Evolutionary conservation across 2,329 filamentous ascomycete genomes (phyloP).

Genomic region (Epichloe sylvatica): DNA sequence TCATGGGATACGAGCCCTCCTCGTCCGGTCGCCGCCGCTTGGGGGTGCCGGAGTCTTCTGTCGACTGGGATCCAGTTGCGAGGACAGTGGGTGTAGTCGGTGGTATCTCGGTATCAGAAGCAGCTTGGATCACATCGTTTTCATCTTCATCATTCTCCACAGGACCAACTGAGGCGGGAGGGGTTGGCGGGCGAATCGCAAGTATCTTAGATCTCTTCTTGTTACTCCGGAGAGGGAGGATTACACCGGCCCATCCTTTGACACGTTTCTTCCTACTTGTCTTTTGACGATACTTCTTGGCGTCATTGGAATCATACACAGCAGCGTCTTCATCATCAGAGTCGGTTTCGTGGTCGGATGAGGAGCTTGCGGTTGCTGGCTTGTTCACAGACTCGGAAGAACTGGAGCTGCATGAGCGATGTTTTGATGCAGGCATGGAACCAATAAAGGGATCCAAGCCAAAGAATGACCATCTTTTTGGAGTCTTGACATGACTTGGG

Average conservation of each 20-base stretch:
- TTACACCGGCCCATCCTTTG: constrained; percentile 56
- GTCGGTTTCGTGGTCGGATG: constrained; percentile 24
- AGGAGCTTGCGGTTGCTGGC: constrained; percentile 16
- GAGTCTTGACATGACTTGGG: constrained; percentile 35
- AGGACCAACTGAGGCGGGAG: constrained; percentile 23
- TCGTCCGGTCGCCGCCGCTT: constrained; percentile 32
- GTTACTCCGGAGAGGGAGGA: constrained; percentile 44
- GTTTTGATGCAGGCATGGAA: constrained; percentile 31
- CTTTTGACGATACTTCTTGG: constrained; percentile 20
- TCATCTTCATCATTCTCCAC: constrained; percentile 18
- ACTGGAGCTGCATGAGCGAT: constrained; percentile 32
- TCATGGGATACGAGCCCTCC: constrained; percentile 63
- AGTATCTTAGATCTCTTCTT: constrained; percentile 28
- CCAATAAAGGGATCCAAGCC: constrained; percentile 41
- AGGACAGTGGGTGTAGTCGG: constrained; percentile 25
- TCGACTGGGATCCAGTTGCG: constrained; percentile 26
- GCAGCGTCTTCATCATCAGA: constrained; percentile 12
- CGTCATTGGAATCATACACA: constrained; percentile 8
- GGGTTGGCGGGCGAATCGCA: constrained; percentile 31
- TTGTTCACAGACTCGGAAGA: constrained; percentile 27
- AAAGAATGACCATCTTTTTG: constrained; percentile 49
- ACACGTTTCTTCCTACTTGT: constrained; percentile 50
- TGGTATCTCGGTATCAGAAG: constrained; percentile 11
- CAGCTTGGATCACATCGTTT: constrained; percentile 11
- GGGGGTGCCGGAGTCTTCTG: constrained; percentile 7